Evolutionary conservation across 2,329 filamentous ascomycete species (phyloP), one percentile per base, ranked within the genome.

Genomic region (Cryphonectria japonica): DNA sequence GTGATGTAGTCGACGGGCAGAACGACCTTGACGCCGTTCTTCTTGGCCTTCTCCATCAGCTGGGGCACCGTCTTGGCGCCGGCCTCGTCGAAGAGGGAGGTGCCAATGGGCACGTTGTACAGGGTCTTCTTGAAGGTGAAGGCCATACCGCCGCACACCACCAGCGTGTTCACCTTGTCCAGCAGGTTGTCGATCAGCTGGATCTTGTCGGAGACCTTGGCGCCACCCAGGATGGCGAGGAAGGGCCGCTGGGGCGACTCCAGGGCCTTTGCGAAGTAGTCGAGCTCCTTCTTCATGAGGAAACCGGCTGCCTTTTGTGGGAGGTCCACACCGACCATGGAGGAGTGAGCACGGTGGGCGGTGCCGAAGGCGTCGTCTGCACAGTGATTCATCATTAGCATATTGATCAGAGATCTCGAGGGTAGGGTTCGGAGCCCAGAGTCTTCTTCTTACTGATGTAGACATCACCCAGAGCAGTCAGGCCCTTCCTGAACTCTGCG

Each of bases 91-190:
- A 97, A 99, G 78, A 99, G 88, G 67, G 87, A 96, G 86, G 91
- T 91, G 73, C 96, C 96, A 76, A 99, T 99, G 83, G 91, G 88
- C 79, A 98, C 91, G 80, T 89, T 87, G 84, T 98, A 89, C 70
- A 98, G 89, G n/a, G 94, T 95, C 90, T 99, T 99, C 89, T 98
- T 98, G 90, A 99, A 99, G 78, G 96, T 99, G 87, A 98, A 99
- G 74, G 96, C 95, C 96, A 99, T 99, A 78, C 87, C 96, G 80
- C 96, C 96, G 82, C 95, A 97, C 84, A 99, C 92, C 84, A 99
- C 92, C 76, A 99, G 89, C 82, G 92, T 96, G 89, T 99, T 89
- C 83, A 99, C 95, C 89, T 99, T 98, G 84, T 94, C 93, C 76
- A 99, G 92, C 76, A 99, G 88, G 88, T 99, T 99, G 86, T 99